Evolutionary conservation across 129 eudicot species (phyloP).

Genomic region (Calendula officinalis): DNA sequence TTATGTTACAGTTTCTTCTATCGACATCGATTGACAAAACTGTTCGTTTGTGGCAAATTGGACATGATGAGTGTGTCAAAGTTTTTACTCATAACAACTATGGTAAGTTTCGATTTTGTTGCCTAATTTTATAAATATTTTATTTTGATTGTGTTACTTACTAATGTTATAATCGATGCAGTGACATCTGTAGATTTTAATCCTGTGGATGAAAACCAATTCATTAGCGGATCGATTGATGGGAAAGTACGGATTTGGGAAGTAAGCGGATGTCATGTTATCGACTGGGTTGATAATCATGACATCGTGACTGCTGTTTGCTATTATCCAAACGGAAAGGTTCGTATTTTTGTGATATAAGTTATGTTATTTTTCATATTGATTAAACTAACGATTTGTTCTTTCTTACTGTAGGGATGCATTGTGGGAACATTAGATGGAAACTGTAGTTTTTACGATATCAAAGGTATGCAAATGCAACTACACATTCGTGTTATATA

Average conservation of each 20-base stretch:
- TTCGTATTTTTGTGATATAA: conserved; percentile 10
- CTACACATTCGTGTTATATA: background rate
- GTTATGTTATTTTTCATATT: background rate
- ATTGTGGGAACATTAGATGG: conserved; percentile 34
- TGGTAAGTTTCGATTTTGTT: conserved; percentile 38
- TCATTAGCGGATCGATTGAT: conserved; percentile 38
- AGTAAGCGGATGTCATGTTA: conserved; percentile 13
- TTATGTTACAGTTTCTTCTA: conserved; percentile 53
- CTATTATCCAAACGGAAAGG: conserved; percentile 38
- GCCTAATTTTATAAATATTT: background rate
- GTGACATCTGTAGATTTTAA: conserved; percentile 82
- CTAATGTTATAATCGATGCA: conserved; percentile 47
- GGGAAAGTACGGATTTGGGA: conserved; percentile 42
- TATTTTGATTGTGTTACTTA: background rate
- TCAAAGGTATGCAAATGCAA: conserved; percentile 22
- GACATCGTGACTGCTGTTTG: conserved; percentile 37
- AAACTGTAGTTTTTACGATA: conserved; percentile 34
- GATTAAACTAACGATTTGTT: conserved; percentile 4
- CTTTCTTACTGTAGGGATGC: conserved; percentile 18
- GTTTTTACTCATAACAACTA: conserved; percentile 64
- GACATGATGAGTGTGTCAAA: conserved; percentile 45
- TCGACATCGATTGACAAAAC: conserved; percentile 79
- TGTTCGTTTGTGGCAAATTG: conserved; percentile 75
- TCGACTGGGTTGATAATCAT: conserved; percentile 32
- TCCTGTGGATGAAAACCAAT: conserved; percentile 38